These are phyloP conservation scores for Tricholoma saponaceum DNA, from an alignment of 768 basidiomycete genomes.

Conservation along the genomic window DNA sequence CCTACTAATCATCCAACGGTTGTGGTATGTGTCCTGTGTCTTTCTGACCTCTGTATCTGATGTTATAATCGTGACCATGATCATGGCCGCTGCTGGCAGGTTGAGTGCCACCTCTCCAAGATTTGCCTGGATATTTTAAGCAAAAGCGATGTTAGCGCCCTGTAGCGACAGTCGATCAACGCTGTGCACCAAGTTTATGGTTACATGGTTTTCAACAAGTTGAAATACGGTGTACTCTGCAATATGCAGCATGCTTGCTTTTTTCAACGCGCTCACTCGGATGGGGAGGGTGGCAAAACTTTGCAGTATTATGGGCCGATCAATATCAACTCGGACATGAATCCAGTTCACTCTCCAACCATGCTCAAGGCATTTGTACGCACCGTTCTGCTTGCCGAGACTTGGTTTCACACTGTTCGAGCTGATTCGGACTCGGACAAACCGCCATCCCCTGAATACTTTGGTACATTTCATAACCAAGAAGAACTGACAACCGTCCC, in stretches of 20 bases:
- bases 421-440: not conserved
- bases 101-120: not conserved
- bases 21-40: not conserved
- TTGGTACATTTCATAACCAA: not conserved
- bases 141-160: not conserved
- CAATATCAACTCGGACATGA: not conserved
- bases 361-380: not conserved
- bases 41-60: not conserved
- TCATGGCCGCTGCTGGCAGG: not conserved
- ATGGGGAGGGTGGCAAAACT: not conserved
- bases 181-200: conserved; percentile 13
- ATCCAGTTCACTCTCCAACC: not conserved
- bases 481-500: not conserved
- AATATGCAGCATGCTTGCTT: conserved; percentile 11
- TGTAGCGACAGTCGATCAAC: conserved; percentile 8
- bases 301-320: not conserved
- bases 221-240: conserved; percentile 12
- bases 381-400: not conserved
- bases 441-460: not conserved
- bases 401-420: not conserved
- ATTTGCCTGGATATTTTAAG: not conserved
- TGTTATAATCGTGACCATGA: not conserved
- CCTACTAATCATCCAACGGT: not conserved
- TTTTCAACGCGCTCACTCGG: conserved; percentile 8
- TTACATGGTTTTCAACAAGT: conserved; percentile 13